Conservation (phyloP, 2,329 filamentous ascomycete genomes). For the Amesomyces nigricolor region DNA sequence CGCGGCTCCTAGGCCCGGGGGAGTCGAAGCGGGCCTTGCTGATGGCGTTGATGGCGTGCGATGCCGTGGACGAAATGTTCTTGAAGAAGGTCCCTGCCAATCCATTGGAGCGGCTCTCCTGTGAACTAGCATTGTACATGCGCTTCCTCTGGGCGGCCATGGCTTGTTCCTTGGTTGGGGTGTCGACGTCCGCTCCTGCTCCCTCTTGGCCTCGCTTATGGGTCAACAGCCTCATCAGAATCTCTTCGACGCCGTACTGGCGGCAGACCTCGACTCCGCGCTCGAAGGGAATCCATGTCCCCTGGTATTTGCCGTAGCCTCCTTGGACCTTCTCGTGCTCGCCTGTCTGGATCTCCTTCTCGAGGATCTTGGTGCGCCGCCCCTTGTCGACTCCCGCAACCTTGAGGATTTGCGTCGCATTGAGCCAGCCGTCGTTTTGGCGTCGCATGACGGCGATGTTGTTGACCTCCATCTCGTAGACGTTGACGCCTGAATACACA, state of each 20-base stretch:
- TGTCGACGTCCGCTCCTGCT: constrained; percentile 73
- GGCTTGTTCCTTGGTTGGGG: constrained; percentile 95
- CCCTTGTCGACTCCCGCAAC: constrained; percentile 96
- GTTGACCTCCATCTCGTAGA: constrained; percentile 98
- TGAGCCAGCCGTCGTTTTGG: constrained; percentile 90
- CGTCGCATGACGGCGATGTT: constrained; percentile 91
- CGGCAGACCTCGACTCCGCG: constrained; percentile 88
- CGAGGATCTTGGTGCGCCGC: constrained; percentile 92
- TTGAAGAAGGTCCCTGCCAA: constrained; percentile 88
- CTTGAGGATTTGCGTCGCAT: constrained; percentile 97
- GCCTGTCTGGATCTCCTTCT: constrained; percentile 94
- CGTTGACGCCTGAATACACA: constrained; percentile 89
- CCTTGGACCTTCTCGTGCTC: constrained; percentile 98
- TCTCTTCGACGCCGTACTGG: constrained; percentile 69
- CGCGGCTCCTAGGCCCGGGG: constrained; percentile 62
- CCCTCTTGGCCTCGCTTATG: constrained; percentile 78
- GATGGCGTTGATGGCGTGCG: constrained; percentile 89
- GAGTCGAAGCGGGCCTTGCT: constrained; percentile 95
- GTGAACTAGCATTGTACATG: constrained; percentile 67
- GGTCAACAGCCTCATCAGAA: constrained; percentile 67
- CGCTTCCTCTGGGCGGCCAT: constrained; percentile 94
- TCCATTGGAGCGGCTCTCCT: constrained; percentile 62
- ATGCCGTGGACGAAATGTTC: constrained; percentile 90
- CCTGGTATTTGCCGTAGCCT: constrained; percentile 97
- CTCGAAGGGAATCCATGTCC: constrained; percentile 95